A percentile compares a stretch with the other conserved stretches of the same genome.
phyloP scores from a whole-genome alignment of 768 basidiomycete genomes.

The Suillus variegatus region DNA sequence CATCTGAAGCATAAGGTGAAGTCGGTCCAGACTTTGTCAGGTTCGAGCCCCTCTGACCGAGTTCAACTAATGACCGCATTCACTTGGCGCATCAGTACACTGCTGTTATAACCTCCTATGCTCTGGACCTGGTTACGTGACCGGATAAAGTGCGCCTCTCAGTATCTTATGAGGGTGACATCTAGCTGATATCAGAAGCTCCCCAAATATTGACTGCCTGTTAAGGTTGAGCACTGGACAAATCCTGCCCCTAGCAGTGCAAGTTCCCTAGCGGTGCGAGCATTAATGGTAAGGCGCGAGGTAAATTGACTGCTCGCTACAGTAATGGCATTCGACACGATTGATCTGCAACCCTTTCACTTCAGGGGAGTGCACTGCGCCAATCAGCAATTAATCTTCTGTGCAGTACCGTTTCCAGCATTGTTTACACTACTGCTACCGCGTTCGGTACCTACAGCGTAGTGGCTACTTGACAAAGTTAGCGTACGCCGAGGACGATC shows the following conservation, averaged over 20 bases:
- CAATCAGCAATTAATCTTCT: conserved; percentile 11
- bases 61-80: conserved; percentile 56
- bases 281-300: conserved; percentile 60
- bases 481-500: conserved; percentile 51
- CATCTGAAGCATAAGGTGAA: conserved; percentile 40
- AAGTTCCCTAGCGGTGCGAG: conserved; percentile 32
- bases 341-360: conserved; percentile 1
- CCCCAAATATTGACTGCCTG: conserved; percentile 1
- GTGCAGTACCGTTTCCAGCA: conserved; percentile 8
- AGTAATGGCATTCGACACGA: not conserved
- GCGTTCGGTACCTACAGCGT: conserved; percentile 45
- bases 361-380: conserved; percentile 32
- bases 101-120: conserved; percentile 64
- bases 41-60: not conserved
- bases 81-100: conserved; percentile 52
- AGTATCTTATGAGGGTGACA: conserved; percentile 62
- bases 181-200: conserved; percentile 53
- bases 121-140: conserved; percentile 54
- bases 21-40: not conserved
- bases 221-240: conserved; percentile 64
- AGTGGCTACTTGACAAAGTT: conserved; percentile 50
- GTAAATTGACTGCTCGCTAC: conserved; percentile 37
- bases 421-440: conserved; percentile 20
- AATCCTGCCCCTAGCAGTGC: conserved; percentile 47
- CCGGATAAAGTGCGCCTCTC: conserved; percentile 47